phyloP scores from a whole-genome alignment of 1,284 basidiomycete species.

The Ustilago vetiveriae region DNA sequence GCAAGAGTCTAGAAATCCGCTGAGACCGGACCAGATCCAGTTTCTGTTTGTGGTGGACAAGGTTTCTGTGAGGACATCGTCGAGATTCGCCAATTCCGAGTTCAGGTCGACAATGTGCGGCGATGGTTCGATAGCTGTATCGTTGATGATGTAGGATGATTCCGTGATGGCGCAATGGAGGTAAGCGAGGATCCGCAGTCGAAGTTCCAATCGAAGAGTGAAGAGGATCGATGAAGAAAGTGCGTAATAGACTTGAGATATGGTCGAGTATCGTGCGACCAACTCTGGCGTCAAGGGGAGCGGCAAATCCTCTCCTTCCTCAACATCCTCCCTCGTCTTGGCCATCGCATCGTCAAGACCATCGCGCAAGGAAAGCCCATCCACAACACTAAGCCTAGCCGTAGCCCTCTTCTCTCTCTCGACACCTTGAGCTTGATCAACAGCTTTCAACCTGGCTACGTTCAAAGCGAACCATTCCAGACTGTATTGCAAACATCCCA shows the following conservation, averaged over 20 bases:
- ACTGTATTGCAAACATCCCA: constrained; percentile 85
- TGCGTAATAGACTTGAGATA: constrained; percentile 88
- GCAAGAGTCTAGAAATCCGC: constrained; percentile 84
- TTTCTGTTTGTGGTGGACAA: constrained; percentile 68
- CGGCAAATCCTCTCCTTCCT: constrained; percentile 12
- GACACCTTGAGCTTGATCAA: constrained; percentile 66
- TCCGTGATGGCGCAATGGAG: constrained; percentile 77
- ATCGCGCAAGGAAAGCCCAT: neutral
- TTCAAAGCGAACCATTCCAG: constrained; percentile 64
- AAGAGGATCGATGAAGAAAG: constrained; percentile 85
- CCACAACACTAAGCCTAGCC: constrained; percentile 43
- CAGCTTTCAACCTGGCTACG: constrained; percentile 49
- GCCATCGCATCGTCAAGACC: neutral
- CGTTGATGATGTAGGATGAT: constrained; percentile 73
- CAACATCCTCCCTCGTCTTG: neutral
- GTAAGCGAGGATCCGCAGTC: constrained; percentile 84
- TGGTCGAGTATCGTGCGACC: constrained; percentile 72
- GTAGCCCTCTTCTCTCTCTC: constrained; percentile 17
- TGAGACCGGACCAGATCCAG: constrained; percentile 87
- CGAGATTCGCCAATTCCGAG: constrained; percentile 78
- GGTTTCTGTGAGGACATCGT: constrained; percentile 71
- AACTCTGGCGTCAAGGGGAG: constrained; percentile 52
- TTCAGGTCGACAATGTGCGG: constrained; percentile 89
- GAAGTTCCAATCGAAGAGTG: constrained; percentile 87
- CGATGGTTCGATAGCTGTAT: constrained; percentile 84